Conservation (phyloP, 257 asterid genomes). For the Eustoma russellianum region DNA sequence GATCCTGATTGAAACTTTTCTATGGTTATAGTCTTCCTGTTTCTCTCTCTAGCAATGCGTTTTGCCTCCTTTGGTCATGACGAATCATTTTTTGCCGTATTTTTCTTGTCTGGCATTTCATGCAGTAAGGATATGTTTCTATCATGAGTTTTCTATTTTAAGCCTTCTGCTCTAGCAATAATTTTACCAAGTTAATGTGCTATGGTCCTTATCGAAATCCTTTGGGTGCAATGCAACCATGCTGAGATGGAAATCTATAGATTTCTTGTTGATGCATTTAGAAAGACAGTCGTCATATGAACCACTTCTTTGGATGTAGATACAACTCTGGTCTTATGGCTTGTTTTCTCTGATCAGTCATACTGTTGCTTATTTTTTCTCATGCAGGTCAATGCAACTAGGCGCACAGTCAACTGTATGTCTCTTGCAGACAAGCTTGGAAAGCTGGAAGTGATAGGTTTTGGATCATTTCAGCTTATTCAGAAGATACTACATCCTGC, state of each 20-base stretch:
- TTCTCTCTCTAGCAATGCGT: background rate
- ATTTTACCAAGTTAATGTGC: no score
- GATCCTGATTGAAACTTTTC: background rate
- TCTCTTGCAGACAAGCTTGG: constrained; percentile 77
- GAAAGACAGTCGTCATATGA: no score
- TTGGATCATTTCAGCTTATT: constrained; percentile 52
- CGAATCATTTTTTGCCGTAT: background rate
- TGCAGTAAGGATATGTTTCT: background rate
- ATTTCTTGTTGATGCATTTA: background rate
- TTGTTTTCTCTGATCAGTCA: constrained; percentile 1
- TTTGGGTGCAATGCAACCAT: no score
- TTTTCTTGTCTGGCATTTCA: background rate
- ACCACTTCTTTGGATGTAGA: no score
- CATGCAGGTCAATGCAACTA: constrained; percentile 39
- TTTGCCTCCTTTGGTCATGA: constrained; percentile 1
- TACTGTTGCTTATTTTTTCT: constrained; percentile 13
- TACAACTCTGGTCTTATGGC: background rate
- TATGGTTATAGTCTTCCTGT: background rate
- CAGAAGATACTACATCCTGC: constrained; percentile 55
- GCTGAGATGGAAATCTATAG: no score
- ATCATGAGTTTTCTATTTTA: background rate
- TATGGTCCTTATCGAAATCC: no score
- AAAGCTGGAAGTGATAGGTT: constrained; percentile 67
- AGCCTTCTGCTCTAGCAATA: background rate
- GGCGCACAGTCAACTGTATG: constrained; percentile 35